Evolutionary conservation across 2,329 filamentous ascomycete genomes (phyloP).

Genomic region (Metarhizium sp.): DNA sequence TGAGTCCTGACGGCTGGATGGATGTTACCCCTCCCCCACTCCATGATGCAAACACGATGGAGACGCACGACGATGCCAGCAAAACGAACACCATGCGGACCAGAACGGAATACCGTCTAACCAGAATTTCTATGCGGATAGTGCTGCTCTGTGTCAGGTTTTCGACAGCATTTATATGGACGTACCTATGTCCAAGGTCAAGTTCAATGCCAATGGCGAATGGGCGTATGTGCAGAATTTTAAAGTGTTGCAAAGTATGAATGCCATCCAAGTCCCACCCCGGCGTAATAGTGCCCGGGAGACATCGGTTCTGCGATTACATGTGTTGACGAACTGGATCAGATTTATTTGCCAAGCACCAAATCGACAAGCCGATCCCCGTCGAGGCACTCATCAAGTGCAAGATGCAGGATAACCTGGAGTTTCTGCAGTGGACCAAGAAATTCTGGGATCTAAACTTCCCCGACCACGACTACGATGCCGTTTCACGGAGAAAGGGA

Average conservation of each 20-base stretch:
- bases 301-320: neutral
- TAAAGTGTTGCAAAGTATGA: constrained; percentile 89
- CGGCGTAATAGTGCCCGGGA: neutral
- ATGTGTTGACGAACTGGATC: constrained; percentile 9
- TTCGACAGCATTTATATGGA: constrained; percentile 98
- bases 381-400: constrained; percentile 89
- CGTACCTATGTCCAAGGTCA: constrained; percentile 89
- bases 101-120: constrained; percentile 4
- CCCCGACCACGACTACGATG: constrained; percentile 94
- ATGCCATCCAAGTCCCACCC: neutral
- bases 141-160: constrained; percentile 91
- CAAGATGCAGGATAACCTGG: constrained; percentile 99
- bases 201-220: constrained; percentile 96
- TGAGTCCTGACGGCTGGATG: constrained; percentile 29
- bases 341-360: constrained; percentile 80
- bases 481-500: constrained; percentile 74
- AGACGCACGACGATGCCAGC: neutral
- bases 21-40: constrained; percentile 11
- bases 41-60: neutral
- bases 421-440: constrained; percentile 97
- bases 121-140: constrained; percentile 26
- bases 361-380: constrained; percentile 81
- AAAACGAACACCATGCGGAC: neutral
- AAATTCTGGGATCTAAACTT: constrained; percentile 97
- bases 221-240: constrained; percentile 98